These are phyloP conservation scores for Paramecium bursaria DNA, from an alignment of 73 alveolate genomes.

Conservation along the genomic window DNA sequence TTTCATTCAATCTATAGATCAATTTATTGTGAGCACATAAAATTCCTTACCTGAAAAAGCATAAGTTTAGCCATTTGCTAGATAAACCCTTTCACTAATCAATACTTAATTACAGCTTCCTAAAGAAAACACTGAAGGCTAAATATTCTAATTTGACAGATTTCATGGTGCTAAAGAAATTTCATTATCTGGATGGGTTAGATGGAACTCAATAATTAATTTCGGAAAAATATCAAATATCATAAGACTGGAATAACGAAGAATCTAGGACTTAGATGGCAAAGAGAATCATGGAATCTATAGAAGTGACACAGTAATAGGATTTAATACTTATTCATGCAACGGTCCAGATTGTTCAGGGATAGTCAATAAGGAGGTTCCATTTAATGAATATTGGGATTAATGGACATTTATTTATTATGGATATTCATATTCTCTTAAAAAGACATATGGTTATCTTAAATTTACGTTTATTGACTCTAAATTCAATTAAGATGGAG, in stretches of 20 bases:
- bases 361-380: not conserved
- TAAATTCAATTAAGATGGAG: not conserved
- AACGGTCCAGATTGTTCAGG: not conserved
- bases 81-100: conserved; percentile 13
- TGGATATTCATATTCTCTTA: conserved; percentile 19
- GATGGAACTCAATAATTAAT: not conserved
- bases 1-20: not conserved
- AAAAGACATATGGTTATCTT: conserved; percentile 20
- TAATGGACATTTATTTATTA: conserved; percentile 44
- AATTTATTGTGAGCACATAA: not conserved
- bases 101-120: not conserved
- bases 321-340: conserved; percentile 1
- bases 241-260: conserved; percentile 1
- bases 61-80: not conserved
- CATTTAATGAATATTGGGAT: conserved; percentile 51
- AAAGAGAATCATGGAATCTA: not conserved
- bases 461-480: conserved; percentile 26
- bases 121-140: too few relatives aligned
- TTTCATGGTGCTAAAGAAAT: conserved; percentile 17
- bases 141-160: not conserved
- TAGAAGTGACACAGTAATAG: not conserved
- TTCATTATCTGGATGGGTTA: conserved; percentile 49
- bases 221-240: conserved; percentile 20
- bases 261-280: not conserved
- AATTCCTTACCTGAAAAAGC: not conserved